Base-by-base conservation (phyloP, 1,284 basidiomycete species). In the Marasmius fiardii region DNA sequence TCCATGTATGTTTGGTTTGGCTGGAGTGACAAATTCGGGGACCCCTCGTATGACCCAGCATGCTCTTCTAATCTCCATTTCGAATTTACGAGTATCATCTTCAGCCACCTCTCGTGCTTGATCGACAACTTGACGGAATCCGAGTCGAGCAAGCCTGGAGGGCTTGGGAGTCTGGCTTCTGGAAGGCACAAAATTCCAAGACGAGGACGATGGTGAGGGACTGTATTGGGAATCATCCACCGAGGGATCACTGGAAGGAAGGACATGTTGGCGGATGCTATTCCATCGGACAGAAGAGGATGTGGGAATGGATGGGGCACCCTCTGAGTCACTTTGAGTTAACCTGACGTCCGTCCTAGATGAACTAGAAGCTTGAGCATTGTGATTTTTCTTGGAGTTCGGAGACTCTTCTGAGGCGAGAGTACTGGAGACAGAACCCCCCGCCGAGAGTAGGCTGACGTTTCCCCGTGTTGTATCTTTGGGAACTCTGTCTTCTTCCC, bases 61-160 rank as follows among this genome's bases (percentile, higher is more conserved):
- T 2, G 82, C 75, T 56, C 68, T 74, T 55, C 76, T 71, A 0
- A 87, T 67, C 23, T 85, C 82, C 45, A 77, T 74, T 1, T 76
- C 69, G 52, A 85, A 75, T 56, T 70, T 74, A 12, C 71, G 73
- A 8, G 69, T 65, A 49, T 81, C 76, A 51, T 80, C 77, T 1
- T 71, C 68, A 28, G 71, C 71, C 18, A 70, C 68, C 57, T 80
- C 79, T 20, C 77, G 76, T 2, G 73, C 83, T 52, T 81, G 76
- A 18, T 85, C 83, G 0, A 85, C 83, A 6, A 85, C 80, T 26
- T 86, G 81, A 31, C 80, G 74, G 61, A 86, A 82, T 1, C 79
- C 82, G 12, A 82, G 69, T 49, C 73, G 74, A 4, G 77, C 76
- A 49, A 86, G 73, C n/a, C 79, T 72, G 50, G 81, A 83, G 5